Evolutionary conservation across 192 early-diverging fungal genomes (phyloP).

Genomic region (Geranomyces michiganensis): DNA sequence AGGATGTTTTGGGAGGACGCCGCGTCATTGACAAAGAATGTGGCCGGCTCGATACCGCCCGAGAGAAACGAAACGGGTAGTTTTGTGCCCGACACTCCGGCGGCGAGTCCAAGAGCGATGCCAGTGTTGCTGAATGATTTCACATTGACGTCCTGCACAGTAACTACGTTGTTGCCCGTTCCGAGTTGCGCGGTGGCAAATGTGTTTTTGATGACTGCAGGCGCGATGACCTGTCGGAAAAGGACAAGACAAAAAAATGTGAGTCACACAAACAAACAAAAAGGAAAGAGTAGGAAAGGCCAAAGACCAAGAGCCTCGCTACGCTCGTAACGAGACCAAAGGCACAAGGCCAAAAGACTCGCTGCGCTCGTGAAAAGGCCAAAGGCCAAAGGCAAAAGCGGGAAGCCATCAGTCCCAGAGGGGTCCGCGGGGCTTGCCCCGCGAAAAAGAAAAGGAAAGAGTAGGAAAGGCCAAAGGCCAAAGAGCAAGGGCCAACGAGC

Average conservation of each 20-base stretch:
- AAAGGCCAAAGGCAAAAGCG: too few species aligned
- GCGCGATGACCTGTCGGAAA: conserved; percentile 17
- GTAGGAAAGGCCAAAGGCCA: too few species aligned
- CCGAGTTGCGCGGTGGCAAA: conserved; percentile 16
- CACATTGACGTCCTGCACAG: conserved; percentile 5
- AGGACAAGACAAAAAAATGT: too few species aligned
- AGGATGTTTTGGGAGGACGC: conserved; percentile 5
- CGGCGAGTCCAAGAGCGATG: neutral
- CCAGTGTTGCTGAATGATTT: conserved; percentile 20
- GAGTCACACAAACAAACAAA: neutral
- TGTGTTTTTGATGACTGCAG: conserved; percentile 16
- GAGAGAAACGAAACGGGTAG: conserved; percentile 18
- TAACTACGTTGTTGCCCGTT: neutral
- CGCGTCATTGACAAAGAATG: conserved; percentile 11
- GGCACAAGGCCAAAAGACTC: too few species aligned
- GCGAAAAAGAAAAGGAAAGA: too few species aligned
- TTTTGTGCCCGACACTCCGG: conserved; percentile 4
- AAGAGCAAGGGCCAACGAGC: too few species aligned
- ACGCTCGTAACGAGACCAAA: too few species aligned
- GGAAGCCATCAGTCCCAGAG: too few species aligned
- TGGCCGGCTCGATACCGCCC: conserved; percentile 19
- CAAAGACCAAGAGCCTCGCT: too few species aligned
- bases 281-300: too few species aligned
- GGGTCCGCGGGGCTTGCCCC: too few species aligned
- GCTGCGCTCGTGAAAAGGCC: too few species aligned